Percentiles rank a stretch among this genome's conserved stretches.
Evolutionary conservation across 2,329 filamentous ascomycete genomes (phyloP).

Genomic region (Fusarium napiforme): DNA sequence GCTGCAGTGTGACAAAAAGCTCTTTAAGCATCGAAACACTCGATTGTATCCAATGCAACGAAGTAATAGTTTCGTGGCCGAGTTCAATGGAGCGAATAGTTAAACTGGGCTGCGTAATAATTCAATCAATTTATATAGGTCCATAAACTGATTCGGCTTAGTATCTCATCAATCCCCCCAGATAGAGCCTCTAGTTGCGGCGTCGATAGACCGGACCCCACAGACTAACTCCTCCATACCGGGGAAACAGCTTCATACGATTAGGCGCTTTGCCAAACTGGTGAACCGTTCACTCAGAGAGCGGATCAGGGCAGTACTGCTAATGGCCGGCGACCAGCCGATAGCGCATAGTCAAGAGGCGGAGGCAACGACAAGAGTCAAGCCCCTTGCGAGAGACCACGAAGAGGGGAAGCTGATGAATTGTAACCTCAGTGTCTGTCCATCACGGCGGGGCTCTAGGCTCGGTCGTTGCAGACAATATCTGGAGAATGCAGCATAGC

Average conservation of each 20-base stretch:
- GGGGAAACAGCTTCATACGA: conserved; percentile 27
- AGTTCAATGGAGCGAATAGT: not conserved
- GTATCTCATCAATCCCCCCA: conserved; percentile 11
- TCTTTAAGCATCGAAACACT: not conserved
- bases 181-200: conserved; percentile 16
- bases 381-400: conserved; percentile 7
- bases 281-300: conserved; percentile 2
- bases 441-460: conserved; percentile 10
- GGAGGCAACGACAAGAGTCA: conserved; percentile 11
- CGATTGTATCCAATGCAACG: not conserved
- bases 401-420: conserved; percentile 10
- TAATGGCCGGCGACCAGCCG: conserved; percentile 6
- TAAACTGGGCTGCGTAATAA: not conserved
- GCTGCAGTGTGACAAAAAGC: conserved; percentile 14
- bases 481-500: conserved; percentile 15
- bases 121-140: not conserved
- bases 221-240: conserved; percentile 25
- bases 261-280: conserved; percentile 3
- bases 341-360: not conserved
- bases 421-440: conserved; percentile 1
- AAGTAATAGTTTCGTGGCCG: not conserved
- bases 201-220: conserved; percentile 35
- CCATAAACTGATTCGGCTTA: conserved; percentile 35
- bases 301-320: not conserved
- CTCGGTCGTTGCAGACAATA: conserved; percentile 11